Conservation (phyloP, 345 rosid genomes). For the Reutealis trisperma region DNA sequence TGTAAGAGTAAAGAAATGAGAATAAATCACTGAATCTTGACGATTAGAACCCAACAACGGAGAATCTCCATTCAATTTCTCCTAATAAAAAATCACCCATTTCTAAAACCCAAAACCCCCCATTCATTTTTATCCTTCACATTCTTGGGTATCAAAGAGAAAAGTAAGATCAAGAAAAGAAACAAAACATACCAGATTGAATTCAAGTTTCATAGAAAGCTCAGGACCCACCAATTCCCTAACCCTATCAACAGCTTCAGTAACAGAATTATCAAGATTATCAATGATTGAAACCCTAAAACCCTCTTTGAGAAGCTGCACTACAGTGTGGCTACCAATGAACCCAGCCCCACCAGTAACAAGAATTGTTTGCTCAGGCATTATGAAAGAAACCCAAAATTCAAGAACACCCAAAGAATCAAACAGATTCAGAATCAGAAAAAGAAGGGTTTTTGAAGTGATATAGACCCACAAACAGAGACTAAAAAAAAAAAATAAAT, state of each 20-base stretch:
- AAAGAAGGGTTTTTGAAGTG: too few relatives aligned
- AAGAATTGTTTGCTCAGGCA: constrained; percentile 53
- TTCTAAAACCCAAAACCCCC: background rate
- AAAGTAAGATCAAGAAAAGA: background rate
- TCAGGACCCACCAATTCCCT: constrained; percentile 74
- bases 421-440: background rate
- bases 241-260: constrained; percentile 80
- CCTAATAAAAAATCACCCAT: background rate
- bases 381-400: background rate
- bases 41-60: background rate
- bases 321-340: constrained; percentile 87
- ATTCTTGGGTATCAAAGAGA: background rate
- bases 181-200: constrained; percentile 54
- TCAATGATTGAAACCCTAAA: constrained; percentile 81
- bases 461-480: background rate
- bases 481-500: background rate
- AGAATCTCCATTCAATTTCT: background rate
- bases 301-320: constrained; percentile 79
- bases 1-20: background rate
- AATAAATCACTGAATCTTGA: background rate
- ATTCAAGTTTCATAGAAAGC: constrained; percentile 72
- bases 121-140: background rate
- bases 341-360: constrained; percentile 99
- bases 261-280: constrained; percentile 76
- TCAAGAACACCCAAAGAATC: background rate